These are phyloP conservation scores for Gregarina niphandrodes DNA, from an alignment of 169 alveolate genomes.

Conservation along the genomic window DNA sequence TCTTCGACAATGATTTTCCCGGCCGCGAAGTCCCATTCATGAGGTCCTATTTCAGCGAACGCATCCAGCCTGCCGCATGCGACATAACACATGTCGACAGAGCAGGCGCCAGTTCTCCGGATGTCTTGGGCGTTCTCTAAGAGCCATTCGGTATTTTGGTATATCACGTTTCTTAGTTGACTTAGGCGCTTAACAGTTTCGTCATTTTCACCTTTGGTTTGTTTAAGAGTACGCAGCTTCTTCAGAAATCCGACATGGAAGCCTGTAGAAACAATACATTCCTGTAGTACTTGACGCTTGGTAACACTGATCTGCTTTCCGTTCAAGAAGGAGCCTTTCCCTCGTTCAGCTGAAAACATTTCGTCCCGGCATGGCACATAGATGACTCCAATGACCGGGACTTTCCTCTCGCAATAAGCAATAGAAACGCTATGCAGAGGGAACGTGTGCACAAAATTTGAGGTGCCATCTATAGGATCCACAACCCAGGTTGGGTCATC, in stretches of 20 bases:
- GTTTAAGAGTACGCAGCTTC: too few species aligned
- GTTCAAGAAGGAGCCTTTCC: background rate
- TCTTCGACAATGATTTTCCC: slow-evolving; percentile 9
- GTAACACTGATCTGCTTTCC: too few species aligned
- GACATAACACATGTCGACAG: slow-evolving; percentile 11
- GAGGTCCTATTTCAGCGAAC: slow-evolving; percentile 6
- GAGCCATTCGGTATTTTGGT: too few species aligned
- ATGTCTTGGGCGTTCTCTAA: too few species aligned
- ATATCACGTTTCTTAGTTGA: too few species aligned
- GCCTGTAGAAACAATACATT: too few species aligned
- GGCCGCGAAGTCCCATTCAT: slow-evolving; percentile 7
- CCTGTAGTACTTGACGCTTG: too few species aligned
- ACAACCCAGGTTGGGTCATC: slow-evolving; percentile 12
- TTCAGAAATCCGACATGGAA: too few species aligned
- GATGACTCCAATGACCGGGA: background rate
- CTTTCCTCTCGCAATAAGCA: background rate
- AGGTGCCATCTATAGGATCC: slow-evolving; percentile 11
- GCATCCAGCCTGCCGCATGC: slow-evolving; percentile 13
- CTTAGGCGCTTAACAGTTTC: too few species aligned
- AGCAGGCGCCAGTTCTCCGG: too few species aligned
- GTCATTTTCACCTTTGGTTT: too few species aligned
- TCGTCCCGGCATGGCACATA: background rate
- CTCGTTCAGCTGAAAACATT: background rate
- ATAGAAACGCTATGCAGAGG: background rate
- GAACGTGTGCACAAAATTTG: slow-evolving; percentile 5